Base-by-base conservation (phyloP, 352 stramenopile species). In the Pythium brachiatum region DNA sequence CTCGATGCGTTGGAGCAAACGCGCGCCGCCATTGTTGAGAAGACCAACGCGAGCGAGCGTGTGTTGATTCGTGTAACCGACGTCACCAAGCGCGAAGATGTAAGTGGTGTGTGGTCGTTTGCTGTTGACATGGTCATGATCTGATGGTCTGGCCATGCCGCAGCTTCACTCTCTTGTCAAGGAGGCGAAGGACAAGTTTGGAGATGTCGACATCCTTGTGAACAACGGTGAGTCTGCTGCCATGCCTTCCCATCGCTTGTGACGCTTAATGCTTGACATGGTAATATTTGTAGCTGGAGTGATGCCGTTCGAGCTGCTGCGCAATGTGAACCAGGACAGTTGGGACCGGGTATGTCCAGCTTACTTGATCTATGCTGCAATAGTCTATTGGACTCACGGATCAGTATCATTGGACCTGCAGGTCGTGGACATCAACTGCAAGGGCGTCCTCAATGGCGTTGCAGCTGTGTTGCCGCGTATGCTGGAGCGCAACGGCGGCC, bases 381-480 rank as follows among this genome's bases (percentile, higher is more conserved):
- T 48, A 9, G n/a, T 7, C 4, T n/a, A 23, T 53, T 41, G 36
- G 23, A 11, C 23, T 25, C 7, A 15, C 16, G 23, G 11, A 26
- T 46, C 38, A 4, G 4, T 3, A 21, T n/a, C n/a, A 23, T 7
- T 23, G 9, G 21, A 29, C 41, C 8, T 27, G 21, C 52, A 85
- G 66, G 96, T 85, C 13, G 89, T 98, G 46, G 92, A 97, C 70
- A 90, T 97, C 43, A 98, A 98, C 73, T 97, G 89, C 78, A 97
- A 97, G 66, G 93, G 91, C 29, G 79, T 86, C 20, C 81, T 97
- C 59, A 94, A 97, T 69, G 89, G 88, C 21, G 84, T 97, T 63
- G 89, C 78, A 0, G 76, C 76, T 8, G 83, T 89, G 43, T 69
- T 92, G 27, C 79, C 81, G 3, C 73, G 87, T 36, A 93, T 95